Base-by-base conservation (phyloP, 1,284 basidiomycete genomes). In the Ganoderma sinense region DNA sequence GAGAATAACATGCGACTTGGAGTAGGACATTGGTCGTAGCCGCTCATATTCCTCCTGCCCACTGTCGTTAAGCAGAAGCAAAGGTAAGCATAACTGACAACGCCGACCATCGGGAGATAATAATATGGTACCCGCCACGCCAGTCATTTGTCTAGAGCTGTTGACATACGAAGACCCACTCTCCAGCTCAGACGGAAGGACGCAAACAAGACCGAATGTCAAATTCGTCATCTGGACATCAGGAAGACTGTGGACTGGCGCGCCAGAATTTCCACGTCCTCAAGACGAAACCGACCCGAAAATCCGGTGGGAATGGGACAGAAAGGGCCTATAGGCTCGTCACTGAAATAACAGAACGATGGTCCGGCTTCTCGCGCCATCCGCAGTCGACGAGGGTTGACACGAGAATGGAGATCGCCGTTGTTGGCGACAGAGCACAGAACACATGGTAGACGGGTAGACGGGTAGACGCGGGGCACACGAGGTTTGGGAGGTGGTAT, bases 1-100 rank as follows among this genome's bases (percentile, higher is more conserved):
- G 74, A 99, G 89, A 80, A 99, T 98, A 78, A 99, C 96, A 82
- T 99, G 97, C 67, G 97, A 97, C 85, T 98, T 96, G 62, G 97
- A 97, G 83, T 99, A 99, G 33, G 96, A 98, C 80, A 99, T 90
- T 40, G 97, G 97, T 73, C 97, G 91, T 79, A 98, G 86, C 73
- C 96, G 93, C 93, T 74, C 73, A 60, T 74, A 74, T 48, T 74
- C 73, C 53, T 74, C 73, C 64, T 74, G 73, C 41, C 73, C 73
- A 48, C 73, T 73, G 63, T 48, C 64, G 45, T 23, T 5, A 48
- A n/a, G 62, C 45, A 65, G 23, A 10, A 43, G 23, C n/a, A 55
- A 20, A n/a, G 40, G 70, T 71, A 39, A 73, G 72, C 59, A 63
- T 29, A 33, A 41, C 55, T 64, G 69, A 67, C 55, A 58, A 23